Evolutionary conservation across 257 asterid genomes (phyloP), one percentile per base, ranked within the genome.

Genomic region (Dorcoceras hygrometricum): DNA sequence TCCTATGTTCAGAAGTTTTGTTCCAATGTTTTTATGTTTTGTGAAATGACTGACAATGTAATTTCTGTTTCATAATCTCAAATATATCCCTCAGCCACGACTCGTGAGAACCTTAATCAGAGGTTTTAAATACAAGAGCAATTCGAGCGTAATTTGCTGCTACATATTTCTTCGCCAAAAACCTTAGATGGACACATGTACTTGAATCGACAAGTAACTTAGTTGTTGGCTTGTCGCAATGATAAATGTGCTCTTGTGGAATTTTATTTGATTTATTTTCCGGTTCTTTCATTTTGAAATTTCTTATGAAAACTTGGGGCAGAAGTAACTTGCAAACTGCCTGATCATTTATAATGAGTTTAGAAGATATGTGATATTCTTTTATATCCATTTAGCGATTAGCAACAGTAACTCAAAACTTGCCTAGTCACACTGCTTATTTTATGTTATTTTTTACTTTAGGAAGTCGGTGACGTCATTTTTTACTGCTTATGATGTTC

Each of bases 391-490:
- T 39, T 39, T 39, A 39, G 50, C 5, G 2, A 39, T 39, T 39
- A 39, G 18, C 50, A 11, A 39, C 5, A 39, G 50, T 39, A 39
- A 12, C n/a, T 39, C 50, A 12, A 39, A 39, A 12, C 50, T 39
- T 39, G 12, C 50, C 12, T 39, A 3, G 4, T 39, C 12, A 34
- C 36, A 31, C 43, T 61, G 12, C 28, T 11, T 5, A 46, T 69
- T 39, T 2, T 8, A 20, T 27, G n/a, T 72, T 66, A 12, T 51
- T 39, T 71, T 53, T 53, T 51, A 56, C 74, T 72, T 78, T 85
- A 91, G 99, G 84, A 93, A 90, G 76, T 93, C 99, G 0, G 99
- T 79, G 77, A 79, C 86, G 63, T 88, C 99, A 73, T 90, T 93
- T 80, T 93, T 93, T 78, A 95, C 95, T 81, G 92, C 86, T 36